These are phyloP conservation scores for Debaryomyces castellii DNA, from an alignment of 805 yeast genomes.

Conservation along the genomic window DNA sequence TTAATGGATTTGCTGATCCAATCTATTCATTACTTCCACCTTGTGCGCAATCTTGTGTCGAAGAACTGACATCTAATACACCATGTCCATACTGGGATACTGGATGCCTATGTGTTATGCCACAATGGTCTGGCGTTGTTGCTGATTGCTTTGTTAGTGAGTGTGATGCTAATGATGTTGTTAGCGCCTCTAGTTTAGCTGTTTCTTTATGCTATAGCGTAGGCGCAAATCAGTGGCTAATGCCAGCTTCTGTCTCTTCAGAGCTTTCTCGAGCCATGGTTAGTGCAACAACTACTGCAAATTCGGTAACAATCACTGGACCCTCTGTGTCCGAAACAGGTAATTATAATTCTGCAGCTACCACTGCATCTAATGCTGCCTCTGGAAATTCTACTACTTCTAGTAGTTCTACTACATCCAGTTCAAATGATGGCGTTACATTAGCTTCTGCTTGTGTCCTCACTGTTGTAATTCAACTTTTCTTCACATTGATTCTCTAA, in stretches of 20 bases:
- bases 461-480: not conserved
- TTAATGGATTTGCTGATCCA: slow-evolving; percentile 51
- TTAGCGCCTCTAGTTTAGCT: slow-evolving; percentile 40
- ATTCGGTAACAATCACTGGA: too few relatives aligned
- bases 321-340: too few relatives aligned
- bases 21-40: slow-evolving; percentile 35
- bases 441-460: not conserved
- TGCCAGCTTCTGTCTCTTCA: slow-evolving; percentile 42
- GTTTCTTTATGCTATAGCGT: slow-evolving; percentile 38
- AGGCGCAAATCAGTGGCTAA: slow-evolving; percentile 45
- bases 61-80: slow-evolving; percentile 36
- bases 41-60: slow-evolving; percentile 45
- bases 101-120: slow-evolving; percentile 51
- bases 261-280: slow-evolving; percentile 25
- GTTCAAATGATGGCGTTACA: not conserved
- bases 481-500: not conserved
- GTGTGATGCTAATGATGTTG: slow-evolving; percentile 38
- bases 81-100: slow-evolving; percentile 57
- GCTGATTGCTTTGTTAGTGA: slow-evolving; percentile 41
- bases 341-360: slow-evolving; percentile 4
- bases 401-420: slow-evolving; percentile 1
- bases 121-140: slow-evolving; percentile 44
- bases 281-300: slow-evolving; percentile 23
- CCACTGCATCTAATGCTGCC: slow-evolving; percentile 1
- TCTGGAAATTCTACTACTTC: slow-evolving; percentile 4